These are phyloP conservation scores for Posidonia oceanica DNA, from an alignment of 116 monocot genomes.

Conservation along the genomic window DNA sequence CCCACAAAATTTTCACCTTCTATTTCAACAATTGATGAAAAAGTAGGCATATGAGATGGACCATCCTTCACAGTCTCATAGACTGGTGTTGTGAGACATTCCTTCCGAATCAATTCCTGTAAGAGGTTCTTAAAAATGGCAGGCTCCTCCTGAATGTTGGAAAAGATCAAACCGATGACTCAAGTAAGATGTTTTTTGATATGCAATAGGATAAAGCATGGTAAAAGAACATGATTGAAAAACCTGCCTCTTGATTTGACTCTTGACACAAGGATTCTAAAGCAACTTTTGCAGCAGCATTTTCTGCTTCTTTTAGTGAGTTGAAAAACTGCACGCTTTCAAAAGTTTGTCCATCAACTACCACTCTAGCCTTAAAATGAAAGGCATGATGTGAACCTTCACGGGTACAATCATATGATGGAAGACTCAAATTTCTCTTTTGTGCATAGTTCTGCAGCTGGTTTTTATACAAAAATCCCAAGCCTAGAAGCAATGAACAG, in stretches of 20 bases:
- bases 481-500: background rate
- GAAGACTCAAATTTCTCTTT: slow-evolving; percentile 23
- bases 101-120: slow-evolving; percentile 45
- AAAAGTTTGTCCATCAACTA: slow-evolving; percentile 46
- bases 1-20: slow-evolving; percentile 49
- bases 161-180: background rate
- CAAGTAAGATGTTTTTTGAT: background rate
- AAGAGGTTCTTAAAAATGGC: slow-evolving; percentile 46
- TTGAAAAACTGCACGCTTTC: slow-evolving; percentile 24
- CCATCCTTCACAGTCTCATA: slow-evolving; percentile 42
- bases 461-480: slow-evolving; percentile 25
- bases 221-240: background rate
- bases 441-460: slow-evolving; percentile 47
- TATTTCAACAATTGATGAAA: slow-evolving; percentile 49
- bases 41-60: slow-evolving; percentile 28
- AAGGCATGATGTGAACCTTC: slow-evolving; percentile 23
- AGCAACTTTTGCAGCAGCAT: slow-evolving; percentile 62
- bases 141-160: slow-evolving; percentile 19
- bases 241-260: slow-evolving; percentile 27
- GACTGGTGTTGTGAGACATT: slow-evolving; percentile 30
- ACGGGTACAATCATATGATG: slow-evolving; percentile 23
- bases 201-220: background rate
- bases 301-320: slow-evolving; percentile 59
- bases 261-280: slow-evolving; percentile 27
- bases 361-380: slow-evolving; percentile 49